These are phyloP conservation scores for Saccharomycopsis synnaedendra DNA, from an alignment of 805 yeast species.

Conservation along the genomic window DNA sequence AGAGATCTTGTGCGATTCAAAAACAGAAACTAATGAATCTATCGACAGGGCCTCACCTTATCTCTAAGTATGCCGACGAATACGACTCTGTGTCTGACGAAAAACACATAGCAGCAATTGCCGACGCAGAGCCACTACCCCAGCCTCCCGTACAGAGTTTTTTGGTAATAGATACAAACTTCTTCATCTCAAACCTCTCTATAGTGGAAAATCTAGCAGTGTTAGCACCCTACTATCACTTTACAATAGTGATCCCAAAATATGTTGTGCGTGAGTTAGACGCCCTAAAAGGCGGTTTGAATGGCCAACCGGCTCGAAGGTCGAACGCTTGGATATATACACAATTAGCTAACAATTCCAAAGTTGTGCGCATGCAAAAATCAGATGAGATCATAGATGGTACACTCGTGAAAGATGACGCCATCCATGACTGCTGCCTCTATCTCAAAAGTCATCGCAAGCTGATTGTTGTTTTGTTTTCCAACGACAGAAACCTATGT, in stretches of 20 bases:
- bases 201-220: slow-evolving; percentile 42
- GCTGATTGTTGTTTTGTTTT: slow-evolving; percentile 45
- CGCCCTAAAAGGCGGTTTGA: slow-evolving; percentile 48
- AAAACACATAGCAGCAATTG: no score
- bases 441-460: slow-evolving; percentile 24
- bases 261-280: slow-evolving; percentile 73
- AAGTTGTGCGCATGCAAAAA: slow-evolving; percentile 55
- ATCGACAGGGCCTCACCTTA: no score
- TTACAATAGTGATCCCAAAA: slow-evolving; percentile 53
- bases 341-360: slow-evolving; percentile 38
- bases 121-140: no score
- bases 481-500: slow-evolving; percentile 81
- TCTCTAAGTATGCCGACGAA: no score
- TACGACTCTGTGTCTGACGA: no score
- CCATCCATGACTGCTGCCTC: slow-evolving; percentile 77
- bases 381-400: slow-evolving; percentile 39
- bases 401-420: slow-evolving; percentile 51
- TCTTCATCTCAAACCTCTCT: slow-evolving; percentile 56
- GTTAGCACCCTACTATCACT: slow-evolving; percentile 30
- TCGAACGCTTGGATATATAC: slow-evolving; percentile 73
- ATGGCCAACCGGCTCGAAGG: slow-evolving; percentile 47
- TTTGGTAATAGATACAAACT: slow-evolving; percentile 74
- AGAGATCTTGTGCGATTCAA: no score
- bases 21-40: no score
- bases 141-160: no score